Evolutionary conservation across 2,329 filamentous ascomycete genomes (phyloP).

Genomic region (Neofusicoccum ribis): DNA sequence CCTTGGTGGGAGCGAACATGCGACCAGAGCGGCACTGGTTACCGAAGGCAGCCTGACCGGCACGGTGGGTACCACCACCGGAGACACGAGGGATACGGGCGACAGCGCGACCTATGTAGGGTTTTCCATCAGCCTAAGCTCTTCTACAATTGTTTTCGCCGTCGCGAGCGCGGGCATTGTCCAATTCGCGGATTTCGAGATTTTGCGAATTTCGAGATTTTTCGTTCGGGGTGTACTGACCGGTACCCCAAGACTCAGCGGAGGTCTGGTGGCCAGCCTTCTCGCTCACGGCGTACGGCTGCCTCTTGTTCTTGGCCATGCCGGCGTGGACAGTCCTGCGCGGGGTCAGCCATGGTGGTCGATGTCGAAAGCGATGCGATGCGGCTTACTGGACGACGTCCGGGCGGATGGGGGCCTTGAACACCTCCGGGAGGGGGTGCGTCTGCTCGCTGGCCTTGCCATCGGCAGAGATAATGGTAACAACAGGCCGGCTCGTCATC

Average conservation of each 20-base stretch:
- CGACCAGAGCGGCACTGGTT: constrained; percentile 99
- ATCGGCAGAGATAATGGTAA: constrained; percentile 96
- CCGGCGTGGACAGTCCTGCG: constrained; percentile 82
- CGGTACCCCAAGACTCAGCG: constrained; percentile 99
- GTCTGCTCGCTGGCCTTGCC: constrained; percentile 87
- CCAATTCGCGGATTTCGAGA: constrained; percentile 11
- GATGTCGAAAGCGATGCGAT: constrained; percentile 4
- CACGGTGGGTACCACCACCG: constrained; percentile 99
- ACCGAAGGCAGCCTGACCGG: constrained; percentile 99
- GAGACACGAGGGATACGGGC: constrained; percentile 99
- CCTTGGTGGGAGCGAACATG: constrained; percentile 99
- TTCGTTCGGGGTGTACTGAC: constrained; percentile 57
- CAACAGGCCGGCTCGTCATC: constrained; percentile 85
- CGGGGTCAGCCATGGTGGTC: constrained; percentile 35
- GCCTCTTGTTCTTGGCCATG: constrained; percentile 99
- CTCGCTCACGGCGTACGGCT: constrained; percentile 99
- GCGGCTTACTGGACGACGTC: constrained; percentile 91
- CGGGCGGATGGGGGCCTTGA: constrained; percentile 94
- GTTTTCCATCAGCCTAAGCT: constrained; percentile 2
- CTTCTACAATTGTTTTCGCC: neutral
- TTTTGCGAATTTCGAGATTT: constrained; percentile 25
- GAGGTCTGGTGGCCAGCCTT: constrained; percentile 99
- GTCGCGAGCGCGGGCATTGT: constrained; percentile 13
- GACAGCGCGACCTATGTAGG: constrained; percentile 81
- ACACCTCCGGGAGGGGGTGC: constrained; percentile 92